Conservation (phyloP, 2,329 filamentous ascomycete genomes). For the Metarhizium humberi region DNA sequence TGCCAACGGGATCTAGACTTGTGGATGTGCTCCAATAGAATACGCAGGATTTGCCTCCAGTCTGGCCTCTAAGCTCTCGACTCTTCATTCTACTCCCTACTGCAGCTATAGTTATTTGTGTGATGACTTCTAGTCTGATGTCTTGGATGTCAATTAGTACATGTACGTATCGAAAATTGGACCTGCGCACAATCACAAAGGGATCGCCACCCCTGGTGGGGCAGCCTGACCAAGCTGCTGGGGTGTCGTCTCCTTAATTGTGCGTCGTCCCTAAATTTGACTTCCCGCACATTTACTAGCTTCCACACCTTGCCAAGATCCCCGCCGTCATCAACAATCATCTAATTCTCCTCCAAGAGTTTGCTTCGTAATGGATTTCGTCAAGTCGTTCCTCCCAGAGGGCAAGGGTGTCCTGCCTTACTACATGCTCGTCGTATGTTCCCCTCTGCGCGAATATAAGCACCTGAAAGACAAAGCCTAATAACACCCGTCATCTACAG, state of each 20-base stretch:
- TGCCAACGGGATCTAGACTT: too few species aligned
- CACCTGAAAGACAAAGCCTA: not conserved
- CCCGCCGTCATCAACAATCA: not conserved
- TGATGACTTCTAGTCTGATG: too few species aligned
- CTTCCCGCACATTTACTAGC: not conserved
- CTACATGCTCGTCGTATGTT: constrained; percentile 45
- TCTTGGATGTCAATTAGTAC: too few species aligned
- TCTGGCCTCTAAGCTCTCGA: too few species aligned
- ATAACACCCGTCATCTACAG: constrained; percentile 32
- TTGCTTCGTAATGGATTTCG: constrained; percentile 30
- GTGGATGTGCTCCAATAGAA: too few species aligned
- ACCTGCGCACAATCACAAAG: not conserved
- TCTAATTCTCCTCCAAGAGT: not conserved
- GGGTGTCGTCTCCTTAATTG: too few species aligned
- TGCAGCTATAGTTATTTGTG: too few species aligned
- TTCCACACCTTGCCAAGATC: not conserved
- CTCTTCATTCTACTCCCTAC: too few species aligned
- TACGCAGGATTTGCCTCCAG: too few species aligned
- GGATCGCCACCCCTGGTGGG: not conserved
- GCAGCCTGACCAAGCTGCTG: too few species aligned
- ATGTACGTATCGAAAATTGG: not conserved
- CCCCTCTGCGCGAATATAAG: not conserved
- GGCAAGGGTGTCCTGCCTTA: constrained; percentile 48
- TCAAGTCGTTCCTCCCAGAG: constrained; percentile 35
- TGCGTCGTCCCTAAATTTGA: too few species aligned